These are phyloP conservation scores for Mycena rebaudengoi DNA, from an alignment of 768 basidiomycete genomes.

Conservation along the genomic window DNA sequence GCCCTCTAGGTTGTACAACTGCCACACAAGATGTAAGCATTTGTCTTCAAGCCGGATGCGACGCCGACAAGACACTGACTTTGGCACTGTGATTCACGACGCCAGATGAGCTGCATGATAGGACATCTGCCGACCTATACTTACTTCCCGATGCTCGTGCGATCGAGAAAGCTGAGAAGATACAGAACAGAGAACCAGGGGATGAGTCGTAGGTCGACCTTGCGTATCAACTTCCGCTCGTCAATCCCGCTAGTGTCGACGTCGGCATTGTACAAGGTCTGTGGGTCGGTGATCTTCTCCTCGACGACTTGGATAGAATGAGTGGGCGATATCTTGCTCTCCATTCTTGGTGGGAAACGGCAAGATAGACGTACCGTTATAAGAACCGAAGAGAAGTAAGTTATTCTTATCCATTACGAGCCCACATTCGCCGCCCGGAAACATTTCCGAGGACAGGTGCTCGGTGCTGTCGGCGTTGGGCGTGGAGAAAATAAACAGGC, in stretches of 20 bases:
- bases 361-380: too few relatives aligned
- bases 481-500: too few relatives aligned
- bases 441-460: too few relatives aligned
- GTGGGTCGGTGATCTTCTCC: constrained; percentile 40
- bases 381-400: too few relatives aligned
- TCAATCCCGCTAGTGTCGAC: constrained; percentile 69
- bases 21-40: constrained; percentile 7
- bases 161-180: constrained; percentile 63
- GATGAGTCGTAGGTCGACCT: constrained; percentile 71
- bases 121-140: constrained; percentile 33
- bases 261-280: constrained; percentile 52
- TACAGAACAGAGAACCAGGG: constrained; percentile 82
- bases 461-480: too few relatives aligned
- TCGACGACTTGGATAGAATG: constrained; percentile 29
- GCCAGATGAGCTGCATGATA: constrained; percentile 27
- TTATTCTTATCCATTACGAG: too few relatives aligned
- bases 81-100: constrained; percentile 49
- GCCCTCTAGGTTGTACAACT: constrained; percentile 71
- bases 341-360: constrained; percentile 17
- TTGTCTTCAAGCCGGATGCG: background rate
- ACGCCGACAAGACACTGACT: constrained; percentile 34
- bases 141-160: constrained; percentile 61
- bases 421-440: too few relatives aligned
- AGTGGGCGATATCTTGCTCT: constrained; percentile 23
- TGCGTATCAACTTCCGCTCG: constrained; percentile 74